Evolutionary conservation across 2,329 filamentous ascomycete genomes (phyloP), one percentile per base, ranked within the genome.

Genomic region (Cladosporium sp.): DNA sequence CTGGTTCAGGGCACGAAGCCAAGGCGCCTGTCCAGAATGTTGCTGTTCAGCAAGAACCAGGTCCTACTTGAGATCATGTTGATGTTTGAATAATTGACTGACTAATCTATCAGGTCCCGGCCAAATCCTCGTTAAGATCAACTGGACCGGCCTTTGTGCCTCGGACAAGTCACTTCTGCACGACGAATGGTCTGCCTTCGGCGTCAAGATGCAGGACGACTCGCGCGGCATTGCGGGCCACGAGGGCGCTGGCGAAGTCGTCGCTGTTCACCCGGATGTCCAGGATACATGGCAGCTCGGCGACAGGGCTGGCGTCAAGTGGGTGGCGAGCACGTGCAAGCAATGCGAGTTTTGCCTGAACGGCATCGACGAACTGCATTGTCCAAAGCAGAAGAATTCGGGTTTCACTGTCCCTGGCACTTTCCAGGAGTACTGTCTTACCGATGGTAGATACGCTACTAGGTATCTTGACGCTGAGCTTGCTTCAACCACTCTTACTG

Each of bases 351-450:
- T 64, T 53, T 65, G 62, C 39, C 59, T 57, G 4, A 64, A 65
- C 27, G 65, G 67, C 18, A 59, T 51, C 7, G 67, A 69, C 42
- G 67, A 69, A 38, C 48, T 68, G 19, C 66, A 69, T 38, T 69
- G 67, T 36, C 57, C 62, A 1, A 61, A 64, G 15, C 67, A 69
- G 56, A 56, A 62, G 27, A 68, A 69, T 27, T 59, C 59, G n/a
- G 67, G 67, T 8, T 69, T 72, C 48, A 68, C 62, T 3, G 61
- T 61, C 22, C 57, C 67, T 2, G 67, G 67, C 6, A 70, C 67
- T 2, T 69, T 69, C 46, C 66, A 68, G 49, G 62, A 69, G 46
- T 69, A 68, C 43, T 58, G 56, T 36, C 35, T 69, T 32, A 66
- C 64, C 9, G 64, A 66, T 45, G 66, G 61, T 7, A 56, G 59